Evolutionary conservation across 805 yeast genomes (phyloP).

Genomic region (Nakazawaea sp.): DNA sequence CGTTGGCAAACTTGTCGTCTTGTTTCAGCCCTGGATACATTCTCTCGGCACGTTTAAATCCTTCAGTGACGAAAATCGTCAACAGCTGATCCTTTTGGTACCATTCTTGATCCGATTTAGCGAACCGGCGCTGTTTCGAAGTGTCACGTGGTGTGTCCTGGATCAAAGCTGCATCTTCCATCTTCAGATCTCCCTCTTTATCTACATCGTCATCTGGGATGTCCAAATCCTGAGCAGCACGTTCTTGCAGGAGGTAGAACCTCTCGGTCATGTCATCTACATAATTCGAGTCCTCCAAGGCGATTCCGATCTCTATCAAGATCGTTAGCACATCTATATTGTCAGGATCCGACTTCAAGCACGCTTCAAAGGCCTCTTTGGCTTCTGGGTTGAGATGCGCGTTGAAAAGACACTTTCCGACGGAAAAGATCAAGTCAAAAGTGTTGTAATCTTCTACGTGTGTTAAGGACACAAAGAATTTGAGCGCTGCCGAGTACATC

Average conservation of each 20-base stretch:
- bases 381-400: constrained; percentile 65
- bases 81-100: constrained; percentile 23
- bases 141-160: constrained; percentile 1
- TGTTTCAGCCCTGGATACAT: constrained; percentile 39
- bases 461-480: constrained; percentile 52
- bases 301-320: constrained; percentile 69
- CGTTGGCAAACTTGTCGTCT: constrained; percentile 54
- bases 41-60: constrained; percentile 40
- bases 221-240: constrained; percentile 15
- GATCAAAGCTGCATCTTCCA: constrained; percentile 11
- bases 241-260: constrained; percentile 21
- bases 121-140: neutral
- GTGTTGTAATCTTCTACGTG: constrained; percentile 45
- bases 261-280: constrained; percentile 37
- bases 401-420: constrained; percentile 76
- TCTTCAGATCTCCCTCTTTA: constrained; percentile 9
- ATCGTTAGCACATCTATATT: constrained; percentile 71
- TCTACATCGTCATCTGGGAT: constrained; percentile 14
- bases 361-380: constrained; percentile 45
- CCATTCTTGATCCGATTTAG: constrained; percentile 19
- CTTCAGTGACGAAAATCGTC: constrained; percentile 33
- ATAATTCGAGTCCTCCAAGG: constrained; percentile 46
- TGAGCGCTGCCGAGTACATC: constrained; percentile 67
- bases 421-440: constrained; percentile 44
- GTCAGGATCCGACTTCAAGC: constrained; percentile 49